Evolutionary conservation across 257 asterid species (phyloP).

Genomic region (Avicennia marina): DNA sequence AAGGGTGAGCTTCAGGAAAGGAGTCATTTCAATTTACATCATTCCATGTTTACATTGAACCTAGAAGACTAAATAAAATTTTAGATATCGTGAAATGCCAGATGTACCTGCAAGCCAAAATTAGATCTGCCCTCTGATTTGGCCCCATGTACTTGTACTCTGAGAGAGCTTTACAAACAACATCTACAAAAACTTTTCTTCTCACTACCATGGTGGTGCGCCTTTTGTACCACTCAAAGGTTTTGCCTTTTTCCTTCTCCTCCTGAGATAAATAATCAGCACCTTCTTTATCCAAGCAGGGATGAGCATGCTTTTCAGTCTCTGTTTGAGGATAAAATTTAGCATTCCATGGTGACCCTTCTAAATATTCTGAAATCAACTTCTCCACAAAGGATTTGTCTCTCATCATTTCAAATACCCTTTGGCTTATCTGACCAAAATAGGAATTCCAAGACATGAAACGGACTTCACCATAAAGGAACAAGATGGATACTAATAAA

Average conservation of each 20-base stretch:
- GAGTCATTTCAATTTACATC: too few species aligned
- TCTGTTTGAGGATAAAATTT: conserved; percentile 45
- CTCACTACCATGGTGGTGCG: conserved; percentile 76
- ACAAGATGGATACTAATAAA: background rate
- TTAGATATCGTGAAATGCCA: conserved; percentile 4
- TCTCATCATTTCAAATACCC: conserved; percentile 77
- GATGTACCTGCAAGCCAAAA: conserved; percentile 86
- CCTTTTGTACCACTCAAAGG: conserved; percentile 84
- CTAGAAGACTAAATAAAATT: conserved; percentile 2
- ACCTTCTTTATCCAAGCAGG: conserved; percentile 32
- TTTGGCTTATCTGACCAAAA: conserved; percentile 65
- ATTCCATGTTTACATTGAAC: conserved; percentile 9
- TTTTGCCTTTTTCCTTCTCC: conserved; percentile 41
- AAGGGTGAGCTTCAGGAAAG: too few species aligned
- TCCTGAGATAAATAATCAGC: conserved; percentile 20
- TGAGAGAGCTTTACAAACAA: conserved; percentile 79
- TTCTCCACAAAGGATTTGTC: conserved; percentile 38
- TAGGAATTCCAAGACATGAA: conserved; percentile 12
- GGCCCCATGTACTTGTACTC: conserved; percentile 96
- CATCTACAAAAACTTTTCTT: conserved; percentile 68
- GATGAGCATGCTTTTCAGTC: conserved; percentile 23
- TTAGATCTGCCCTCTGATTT: conserved; percentile 90
- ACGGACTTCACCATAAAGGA: conserved; percentile 1
- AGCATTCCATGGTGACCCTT: conserved; percentile 27
- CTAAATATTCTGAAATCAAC: conserved; percentile 36